Evolutionary conservation across 202 grass and related monocot species (phyloP).

Genomic region (Sporobolus alterniflorus): DNA sequence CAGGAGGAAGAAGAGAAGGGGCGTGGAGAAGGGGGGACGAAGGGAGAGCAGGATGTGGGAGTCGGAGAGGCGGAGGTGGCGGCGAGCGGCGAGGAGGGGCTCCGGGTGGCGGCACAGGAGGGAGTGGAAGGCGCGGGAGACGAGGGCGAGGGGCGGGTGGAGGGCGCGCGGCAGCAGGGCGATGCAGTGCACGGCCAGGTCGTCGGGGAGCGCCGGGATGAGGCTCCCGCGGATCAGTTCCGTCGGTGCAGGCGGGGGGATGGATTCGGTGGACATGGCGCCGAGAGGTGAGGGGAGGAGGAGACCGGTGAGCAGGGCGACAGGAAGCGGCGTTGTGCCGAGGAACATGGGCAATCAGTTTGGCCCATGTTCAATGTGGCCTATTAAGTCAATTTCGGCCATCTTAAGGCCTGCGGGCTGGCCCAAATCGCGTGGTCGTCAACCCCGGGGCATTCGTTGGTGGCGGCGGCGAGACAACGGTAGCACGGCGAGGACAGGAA

Average conservation of each 20-base stretch:
- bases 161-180: constrained; percentile 58
- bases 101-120: constrained; percentile 59
- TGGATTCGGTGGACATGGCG: constrained; percentile 35
- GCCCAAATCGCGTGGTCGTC: no score
- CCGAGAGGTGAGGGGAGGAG: no score
- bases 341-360: no score
- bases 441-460: no score
- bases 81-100: constrained; percentile 56
- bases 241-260: neutral
- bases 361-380: no score
- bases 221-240: constrained; percentile 42
- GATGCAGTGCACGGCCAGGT: constrained; percentile 73
- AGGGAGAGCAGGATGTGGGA: constrained; percentile 68
- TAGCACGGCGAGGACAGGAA: no score
- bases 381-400: no score
- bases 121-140: constrained; percentile 69
- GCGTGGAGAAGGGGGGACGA: constrained; percentile 49
- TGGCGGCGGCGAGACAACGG: no score
- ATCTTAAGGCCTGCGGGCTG: no score
- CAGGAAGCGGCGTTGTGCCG: no score
- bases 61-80: constrained; percentile 45
- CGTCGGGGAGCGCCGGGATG: constrained; percentile 75
- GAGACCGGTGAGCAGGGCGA: no score
- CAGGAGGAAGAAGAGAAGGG: constrained; percentile 67
- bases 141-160: constrained; percentile 52